Base-by-base conservation (phyloP, 139 green algal genomes). In the Ulvella scutata region DNA sequence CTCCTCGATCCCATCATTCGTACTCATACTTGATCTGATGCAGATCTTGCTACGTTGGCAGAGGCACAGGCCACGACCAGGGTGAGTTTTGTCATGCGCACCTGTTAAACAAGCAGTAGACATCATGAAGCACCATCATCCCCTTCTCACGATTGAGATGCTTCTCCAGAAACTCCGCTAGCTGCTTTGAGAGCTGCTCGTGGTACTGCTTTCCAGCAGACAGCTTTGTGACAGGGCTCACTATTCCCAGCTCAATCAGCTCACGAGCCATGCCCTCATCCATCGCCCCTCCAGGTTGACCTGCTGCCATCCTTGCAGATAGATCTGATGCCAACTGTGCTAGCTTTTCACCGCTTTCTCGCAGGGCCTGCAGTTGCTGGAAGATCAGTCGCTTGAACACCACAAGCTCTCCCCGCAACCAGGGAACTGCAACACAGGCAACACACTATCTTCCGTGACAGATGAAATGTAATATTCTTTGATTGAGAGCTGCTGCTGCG, bases 161-260 rank as follows among this genome's bases (percentile, higher is more conserved):
- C 20, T 67, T n/a, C 51, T 67, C n/a, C 51, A 67, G 17, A 23
- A 67, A 67, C n/a, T 10, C 13, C 13, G 51, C 51, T 26, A 67
- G 51, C 51, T 67, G n/a, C 13, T 26, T n/a, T 67, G 51, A 67
- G n/a, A 67, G 51, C 20, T 67, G 51, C 51, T 67, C 51, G 20
- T 67, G 51, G 51, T 67, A 67, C 33, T 67, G 51, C 51, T 67
- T 67, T n/a, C 51, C 51, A 67, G 51, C 51, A 7, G 51, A 67
- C n/a, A n/a, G 31, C 51, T 67, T 67, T 26, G 51, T 67, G 51
- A 67, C 51, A 36, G 51, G 51, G 33, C 17, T 67, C 4, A 67
- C 33, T 13, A 67, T 23, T 10, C 51, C 51, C 20, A 67, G 33
- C 7, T 67, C 51, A 67, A 67, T 26, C 9, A 67, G 51, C 17